Conservation (phyloP, 1,284 basidiomycete species). For the Athelia sp. region DNA sequence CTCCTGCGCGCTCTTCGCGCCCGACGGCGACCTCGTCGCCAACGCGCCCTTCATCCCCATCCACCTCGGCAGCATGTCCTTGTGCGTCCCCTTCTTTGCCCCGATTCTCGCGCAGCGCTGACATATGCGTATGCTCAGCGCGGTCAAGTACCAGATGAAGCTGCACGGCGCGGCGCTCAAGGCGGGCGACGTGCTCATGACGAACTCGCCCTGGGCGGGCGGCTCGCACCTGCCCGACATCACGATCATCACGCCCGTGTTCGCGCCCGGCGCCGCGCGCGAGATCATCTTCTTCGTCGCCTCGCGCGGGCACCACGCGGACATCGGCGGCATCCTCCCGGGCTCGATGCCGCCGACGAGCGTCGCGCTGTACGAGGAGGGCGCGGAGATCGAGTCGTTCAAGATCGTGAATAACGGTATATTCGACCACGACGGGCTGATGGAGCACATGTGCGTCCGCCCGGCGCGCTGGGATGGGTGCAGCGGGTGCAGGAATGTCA, state of each 20-base stretch:
- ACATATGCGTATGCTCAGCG: slow-evolving; percentile 37
- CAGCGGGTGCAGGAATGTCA: slow-evolving; percentile 78
- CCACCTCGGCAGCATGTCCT: slow-evolving; percentile 80
- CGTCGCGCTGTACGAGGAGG: slow-evolving; percentile 89
- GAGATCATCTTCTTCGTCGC: slow-evolving; percentile 92
- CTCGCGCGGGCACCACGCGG: slow-evolving; percentile 86
- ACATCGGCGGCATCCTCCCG: slow-evolving; percentile 73
- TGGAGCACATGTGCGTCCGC: slow-evolving; percentile 80
- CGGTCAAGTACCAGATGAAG: slow-evolving; percentile 87
- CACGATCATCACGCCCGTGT: slow-evolving; percentile 88
- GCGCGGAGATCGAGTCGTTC: slow-evolving; percentile 89
- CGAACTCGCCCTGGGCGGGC: slow-evolving; percentile 85
- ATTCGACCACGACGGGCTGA: slow-evolving; percentile 74
- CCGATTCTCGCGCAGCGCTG: neutral
- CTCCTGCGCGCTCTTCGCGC: slow-evolving; percentile 87
- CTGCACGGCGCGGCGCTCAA: slow-evolving; percentile 62
- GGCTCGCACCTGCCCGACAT: slow-evolving; percentile 88
- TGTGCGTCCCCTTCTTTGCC: slow-evolving; percentile 43
- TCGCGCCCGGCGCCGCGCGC: slow-evolving; percentile 45
- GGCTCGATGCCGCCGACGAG: slow-evolving; percentile 94
- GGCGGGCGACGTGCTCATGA: slow-evolving; percentile 88
- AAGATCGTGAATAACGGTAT: slow-evolving; percentile 85
- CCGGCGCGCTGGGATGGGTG: slow-evolving; percentile 83
- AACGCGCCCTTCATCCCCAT: slow-evolving; percentile 78
- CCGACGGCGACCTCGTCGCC: slow-evolving; percentile 86